A percentile compares a stretch with the other conserved stretches of the same genome.
phyloP scores from a whole-genome alignment of 345 rosid genomes.

The Linum tenue region DNA sequence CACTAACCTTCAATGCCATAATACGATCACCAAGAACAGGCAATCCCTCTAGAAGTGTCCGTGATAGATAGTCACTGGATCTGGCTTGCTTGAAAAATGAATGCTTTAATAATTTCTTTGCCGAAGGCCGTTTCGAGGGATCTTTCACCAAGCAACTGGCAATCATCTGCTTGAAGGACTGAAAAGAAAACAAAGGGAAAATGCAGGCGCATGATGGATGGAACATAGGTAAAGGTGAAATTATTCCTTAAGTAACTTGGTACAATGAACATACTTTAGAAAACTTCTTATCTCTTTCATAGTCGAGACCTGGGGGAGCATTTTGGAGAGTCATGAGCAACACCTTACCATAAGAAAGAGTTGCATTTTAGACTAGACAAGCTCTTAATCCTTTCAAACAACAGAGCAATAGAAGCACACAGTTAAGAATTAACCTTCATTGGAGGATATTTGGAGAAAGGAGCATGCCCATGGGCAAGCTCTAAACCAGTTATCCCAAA shows the following conservation, averaged over 20 bases:
- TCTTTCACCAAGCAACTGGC: constrained; percentile 98
- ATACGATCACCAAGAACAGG: constrained; percentile 95
- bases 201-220: constrained; percentile 7
- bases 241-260: neutral
- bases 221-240: constrained; percentile 10
- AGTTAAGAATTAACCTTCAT: constrained; percentile 59
- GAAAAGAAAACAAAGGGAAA: constrained; percentile 38
- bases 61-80: constrained; percentile 71
- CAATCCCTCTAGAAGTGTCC: constrained; percentile 78
- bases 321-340: constrained; percentile 98
- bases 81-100: constrained; percentile 96
- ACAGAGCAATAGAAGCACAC: neutral
- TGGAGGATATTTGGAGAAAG: constrained; percentile 39
- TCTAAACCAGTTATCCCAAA: constrained; percentile 98
- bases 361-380: constrained; percentile 18
- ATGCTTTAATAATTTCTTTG: constrained; percentile 72
- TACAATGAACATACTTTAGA: constrained; percentile 50
- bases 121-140: constrained; percentile 89
- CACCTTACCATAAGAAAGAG: constrained; percentile 42
- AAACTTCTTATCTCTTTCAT: constrained; percentile 88
- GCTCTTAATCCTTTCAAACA: constrained; percentile 1
- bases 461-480: neutral
- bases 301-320: constrained; percentile 97
- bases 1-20: constrained; percentile 66
- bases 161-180: constrained; percentile 82